Evolutionary conservation across 768 basidiomycete genomes (phyloP), one percentile per base, ranked within the genome.

Genomic region (Hericium rajendrae): DNA sequence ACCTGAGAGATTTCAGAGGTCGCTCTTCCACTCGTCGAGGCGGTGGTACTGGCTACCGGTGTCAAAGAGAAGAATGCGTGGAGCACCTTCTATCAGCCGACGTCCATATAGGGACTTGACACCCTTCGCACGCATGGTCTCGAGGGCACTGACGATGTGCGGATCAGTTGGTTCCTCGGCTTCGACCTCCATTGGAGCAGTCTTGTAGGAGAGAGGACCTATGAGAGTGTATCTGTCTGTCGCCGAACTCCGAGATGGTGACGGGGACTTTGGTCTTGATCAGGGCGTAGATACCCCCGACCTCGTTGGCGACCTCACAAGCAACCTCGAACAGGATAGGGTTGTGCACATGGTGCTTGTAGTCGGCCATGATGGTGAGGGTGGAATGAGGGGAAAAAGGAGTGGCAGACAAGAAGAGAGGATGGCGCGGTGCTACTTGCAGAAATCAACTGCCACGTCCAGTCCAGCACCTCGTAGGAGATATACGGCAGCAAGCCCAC

Each of bases 241-340:
- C 90, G 67, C 91, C 94, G 74, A 88, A 98, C 73, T 98, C 97
- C 56, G 85, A 84, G 68, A 94, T 88, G 64, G 97, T 98, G 74
- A 99, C 92, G 55, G 97, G 97, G 57, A 97, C 94, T 70, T 99
- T 99, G 53, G 97, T 98, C 76, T 97, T 97, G 70, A 98, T 97
- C 75, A 99, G 95, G 62, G 95, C 97, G 80, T 97, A 97, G 73
- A 97, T 97, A 60, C 95, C 95, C 65, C 94, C 95, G 71, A 97
- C 94, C 73, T 97, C 97, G 82, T 97, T 97, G 37, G 88, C 94
- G 65, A 97, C 94, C 75, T 97, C 94, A 94, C 94, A 97, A 38
- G 94, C 94, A 70, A 88, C 92, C 69, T 97, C 94, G 68, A 97
- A 97, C 68, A 97, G 86, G 38, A 91, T 66, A 50, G 90, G 82